Percentiles rank a stretch among this genome's conserved stretches.
phyloP scores from a whole-genome alignment of 805 yeast species.

The Saccharomycopsis javanensis region DNA sequence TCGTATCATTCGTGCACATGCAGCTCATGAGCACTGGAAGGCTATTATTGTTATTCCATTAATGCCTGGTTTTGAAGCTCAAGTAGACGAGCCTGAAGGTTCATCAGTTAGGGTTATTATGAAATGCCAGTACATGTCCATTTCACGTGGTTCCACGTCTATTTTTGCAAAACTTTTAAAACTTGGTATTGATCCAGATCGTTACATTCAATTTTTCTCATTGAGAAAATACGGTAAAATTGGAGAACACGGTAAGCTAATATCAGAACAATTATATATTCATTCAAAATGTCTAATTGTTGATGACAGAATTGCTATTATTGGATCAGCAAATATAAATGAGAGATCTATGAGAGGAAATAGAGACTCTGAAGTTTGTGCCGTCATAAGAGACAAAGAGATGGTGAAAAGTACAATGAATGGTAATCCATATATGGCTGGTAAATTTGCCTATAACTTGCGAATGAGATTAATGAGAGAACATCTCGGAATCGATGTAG shows the following conservation, averaged over 20 bases:
- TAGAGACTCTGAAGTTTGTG: constrained; percentile 92
- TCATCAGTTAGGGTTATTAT: constrained; percentile 91
- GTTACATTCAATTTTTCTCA: constrained; percentile 85
- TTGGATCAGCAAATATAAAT: constrained; percentile 95
- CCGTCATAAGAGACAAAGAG: constrained; percentile 75
- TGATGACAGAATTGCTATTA: constrained; percentile 87
- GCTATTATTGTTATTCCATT: constrained; percentile 88
- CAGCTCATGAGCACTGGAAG: constrained; percentile 70
- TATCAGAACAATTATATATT: constrained; percentile 85
- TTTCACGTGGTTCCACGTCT: constrained; percentile 80
- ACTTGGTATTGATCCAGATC: constrained; percentile 78
- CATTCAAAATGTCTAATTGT: constrained; percentile 90
- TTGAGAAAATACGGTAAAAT: constrained; percentile 92
- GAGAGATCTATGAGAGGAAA: constrained; percentile 93
- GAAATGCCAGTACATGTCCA: constrained; percentile 93
- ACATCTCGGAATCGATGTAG: constrained; percentile 91
- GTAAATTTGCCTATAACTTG: constrained; percentile 79
- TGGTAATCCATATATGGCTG: constrained; percentile 72
- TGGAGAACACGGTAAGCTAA: constrained; percentile 62
- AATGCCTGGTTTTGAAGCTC: constrained; percentile 95
- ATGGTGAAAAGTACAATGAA: constrained; percentile 61
- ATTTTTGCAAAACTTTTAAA: constrained; percentile 74
- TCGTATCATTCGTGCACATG: constrained; percentile 81
- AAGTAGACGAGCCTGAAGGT: constrained; percentile 89
- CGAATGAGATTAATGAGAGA: constrained; percentile 93